These are phyloP conservation scores for Pleurozium schreberi DNA, from an alignment of 225 moss, liverwort and hornwort genomes.

Conservation along the genomic window DNA sequence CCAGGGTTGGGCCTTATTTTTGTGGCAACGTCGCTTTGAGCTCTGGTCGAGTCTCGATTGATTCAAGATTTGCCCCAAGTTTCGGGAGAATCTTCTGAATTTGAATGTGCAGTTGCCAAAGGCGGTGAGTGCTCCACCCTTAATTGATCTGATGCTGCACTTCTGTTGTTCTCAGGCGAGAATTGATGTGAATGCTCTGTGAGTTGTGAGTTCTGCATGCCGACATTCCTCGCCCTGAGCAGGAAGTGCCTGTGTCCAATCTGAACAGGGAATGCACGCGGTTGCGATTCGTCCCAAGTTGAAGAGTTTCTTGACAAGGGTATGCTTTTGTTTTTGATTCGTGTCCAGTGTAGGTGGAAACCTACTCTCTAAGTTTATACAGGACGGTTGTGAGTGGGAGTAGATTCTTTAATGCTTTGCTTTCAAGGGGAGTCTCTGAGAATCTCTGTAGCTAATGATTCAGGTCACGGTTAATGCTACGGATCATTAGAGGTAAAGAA, in stretches of 20 bases:
- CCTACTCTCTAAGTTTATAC: not conserved
- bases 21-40: not conserved
- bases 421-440: not conserved
- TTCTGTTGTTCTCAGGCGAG: not conserved
- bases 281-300: not conserved
- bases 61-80: not conserved
- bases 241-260: not conserved
- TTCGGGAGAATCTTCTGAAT: not conserved
- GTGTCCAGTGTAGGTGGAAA: not conserved
- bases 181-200: not conserved
- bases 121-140: not conserved
- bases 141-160: not conserved
- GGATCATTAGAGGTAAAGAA: not conserved
- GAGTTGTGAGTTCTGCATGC: not conserved
- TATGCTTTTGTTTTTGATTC: not conserved
- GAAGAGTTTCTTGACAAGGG: not conserved
- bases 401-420: not conserved
- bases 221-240: not conserved
- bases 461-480: not conserved
- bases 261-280: not conserved
- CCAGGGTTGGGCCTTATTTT: too few relatives aligned
- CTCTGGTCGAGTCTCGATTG: not conserved
- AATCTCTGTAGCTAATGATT: not conserved
- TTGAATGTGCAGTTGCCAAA: not conserved
- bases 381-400: not conserved